Conservation (phyloP, 2,329 filamentous ascomycete genomes). For the Triangularia verruculosa region DNA sequence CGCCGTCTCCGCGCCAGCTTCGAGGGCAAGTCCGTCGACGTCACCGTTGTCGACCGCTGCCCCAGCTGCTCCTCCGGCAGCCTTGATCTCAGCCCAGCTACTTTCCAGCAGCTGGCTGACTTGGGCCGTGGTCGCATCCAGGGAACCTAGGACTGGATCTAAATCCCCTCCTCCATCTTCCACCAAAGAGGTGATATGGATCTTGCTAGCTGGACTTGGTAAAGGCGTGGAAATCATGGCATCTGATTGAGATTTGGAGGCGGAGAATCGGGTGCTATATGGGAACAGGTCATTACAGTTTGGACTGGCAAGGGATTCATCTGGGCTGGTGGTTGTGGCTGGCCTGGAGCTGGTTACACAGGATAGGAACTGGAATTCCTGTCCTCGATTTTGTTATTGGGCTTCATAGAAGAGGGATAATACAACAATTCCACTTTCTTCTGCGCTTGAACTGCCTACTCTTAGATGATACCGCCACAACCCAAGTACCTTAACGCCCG, state of each 20-base stretch:
- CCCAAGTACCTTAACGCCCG: no score
- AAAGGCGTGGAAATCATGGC: not conserved
- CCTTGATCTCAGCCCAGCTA: conserved; percentile 36
- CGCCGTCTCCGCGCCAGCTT: conserved; percentile 52
- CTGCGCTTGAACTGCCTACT: not conserved
- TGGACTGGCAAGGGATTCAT: not conserved
- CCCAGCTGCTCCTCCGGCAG: conserved; percentile 33
- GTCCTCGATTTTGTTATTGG: not conserved
- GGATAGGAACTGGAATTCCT: not conserved
- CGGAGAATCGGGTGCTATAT: not conserved
- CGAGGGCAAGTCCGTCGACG: conserved; percentile 41
- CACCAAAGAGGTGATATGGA: not conserved
- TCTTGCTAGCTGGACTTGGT: not conserved
- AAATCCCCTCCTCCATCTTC: not conserved
- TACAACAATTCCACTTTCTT: not conserved
- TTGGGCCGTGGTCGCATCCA: conserved; percentile 36
- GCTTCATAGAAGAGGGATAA: not conserved
- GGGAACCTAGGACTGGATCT: conserved; percentile 31
- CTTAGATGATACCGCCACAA: no score
- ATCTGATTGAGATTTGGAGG: not conserved
- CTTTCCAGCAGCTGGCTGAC: conserved; percentile 41
- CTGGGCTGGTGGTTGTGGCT: not conserved
- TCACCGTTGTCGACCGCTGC: conserved; percentile 63
- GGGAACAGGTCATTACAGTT: not conserved
- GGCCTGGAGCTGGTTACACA: not conserved